These are phyloP conservation scores for Asterophora parasitica DNA, from an alignment of 768 basidiomycete species.

Conservation along the genomic window DNA sequence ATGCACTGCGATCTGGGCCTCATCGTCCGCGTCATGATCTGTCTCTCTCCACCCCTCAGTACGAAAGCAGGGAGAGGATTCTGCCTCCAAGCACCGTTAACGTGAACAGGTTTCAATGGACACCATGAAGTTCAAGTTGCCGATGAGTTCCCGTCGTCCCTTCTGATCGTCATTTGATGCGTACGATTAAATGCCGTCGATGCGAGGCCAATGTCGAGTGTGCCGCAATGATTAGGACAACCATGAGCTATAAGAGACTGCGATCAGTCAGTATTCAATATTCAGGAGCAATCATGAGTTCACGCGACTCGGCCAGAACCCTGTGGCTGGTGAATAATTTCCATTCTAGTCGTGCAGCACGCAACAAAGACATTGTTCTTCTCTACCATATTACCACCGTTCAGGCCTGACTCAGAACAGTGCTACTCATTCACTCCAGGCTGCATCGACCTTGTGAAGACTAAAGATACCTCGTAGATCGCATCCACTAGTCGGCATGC, in stretches of 20 bases:
- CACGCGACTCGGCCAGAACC: constrained; percentile 5
- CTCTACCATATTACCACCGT: not conserved
- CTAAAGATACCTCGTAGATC: constrained; percentile 54
- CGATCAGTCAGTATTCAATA: too few relatives aligned
- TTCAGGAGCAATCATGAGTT: not conserved
- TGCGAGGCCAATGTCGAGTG: too few relatives aligned
- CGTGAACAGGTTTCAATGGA: too few relatives aligned
- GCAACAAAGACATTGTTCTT: not conserved
- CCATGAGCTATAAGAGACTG: too few relatives aligned
- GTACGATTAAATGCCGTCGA: too few relatives aligned
- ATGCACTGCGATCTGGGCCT: not conserved
- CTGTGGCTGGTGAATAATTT: not conserved
- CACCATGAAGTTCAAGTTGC: too few relatives aligned
- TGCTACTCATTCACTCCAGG: constrained; percentile 8
- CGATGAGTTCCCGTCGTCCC: not conserved
- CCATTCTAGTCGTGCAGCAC: not conserved
- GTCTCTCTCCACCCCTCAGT: not conserved
- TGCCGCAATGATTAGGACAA: too few relatives aligned
- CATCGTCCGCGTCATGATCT: too few relatives aligned
- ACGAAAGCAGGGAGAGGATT: too few relatives aligned
- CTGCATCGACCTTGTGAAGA: constrained; percentile 36
- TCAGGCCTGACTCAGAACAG: too few relatives aligned
- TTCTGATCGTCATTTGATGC: not conserved
- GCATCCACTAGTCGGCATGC: constrained; percentile 24
- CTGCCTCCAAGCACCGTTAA: too few relatives aligned